These are phyloP conservation scores for Geotrichum siamense DNA, from an alignment of 1,139 yeast genomes.

Conservation along the genomic window DNA sequence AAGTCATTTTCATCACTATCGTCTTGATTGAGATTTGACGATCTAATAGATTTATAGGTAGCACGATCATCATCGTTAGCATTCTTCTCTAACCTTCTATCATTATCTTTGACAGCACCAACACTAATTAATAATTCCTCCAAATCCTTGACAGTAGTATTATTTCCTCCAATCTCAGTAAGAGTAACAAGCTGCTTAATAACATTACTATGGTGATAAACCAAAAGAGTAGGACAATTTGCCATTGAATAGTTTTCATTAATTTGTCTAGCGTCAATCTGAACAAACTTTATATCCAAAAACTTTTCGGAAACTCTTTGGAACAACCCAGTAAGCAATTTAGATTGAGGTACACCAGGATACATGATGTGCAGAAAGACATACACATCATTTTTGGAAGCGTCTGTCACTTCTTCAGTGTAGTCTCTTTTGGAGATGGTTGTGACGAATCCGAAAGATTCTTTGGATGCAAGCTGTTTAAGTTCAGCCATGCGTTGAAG, in stretches of 20 bases:
- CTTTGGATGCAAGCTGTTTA: conserved; percentile 48
- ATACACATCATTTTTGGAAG: conserved; percentile 45
- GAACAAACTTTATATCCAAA: conserved; percentile 79
- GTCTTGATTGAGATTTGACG: conserved; percentile 7
- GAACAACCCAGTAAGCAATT: conserved; percentile 55
- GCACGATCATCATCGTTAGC: conserved; percentile 42
- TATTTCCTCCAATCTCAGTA: conserved; percentile 76
- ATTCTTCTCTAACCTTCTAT: conserved; percentile 57
- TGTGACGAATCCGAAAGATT: conserved; percentile 68
- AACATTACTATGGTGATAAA: conserved; percentile 71
- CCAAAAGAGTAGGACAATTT: conserved; percentile 83
- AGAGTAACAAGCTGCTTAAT: conserved; percentile 73
- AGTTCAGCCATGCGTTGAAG: conserved; percentile 70
- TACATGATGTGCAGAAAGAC: conserved; percentile 76
- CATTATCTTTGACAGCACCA: conserved; percentile 58
- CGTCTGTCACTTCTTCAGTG: conserved; percentile 74
- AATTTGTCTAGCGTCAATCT: conserved; percentile 81
- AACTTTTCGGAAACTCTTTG: conserved; percentile 34
- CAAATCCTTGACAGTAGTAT: conserved; percentile 58
- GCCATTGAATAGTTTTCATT: conserved; percentile 84
- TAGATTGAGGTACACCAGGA: conserved; percentile 63
- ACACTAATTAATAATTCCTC: conserved; percentile 61
- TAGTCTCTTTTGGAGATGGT: conserved; percentile 85
- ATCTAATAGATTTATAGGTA: conserved; percentile 11
- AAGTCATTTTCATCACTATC: conserved; percentile 18